Evolutionary conservation across 2,329 filamentous ascomycete species (phyloP).

Genomic region (Xylaria sp.): DNA sequence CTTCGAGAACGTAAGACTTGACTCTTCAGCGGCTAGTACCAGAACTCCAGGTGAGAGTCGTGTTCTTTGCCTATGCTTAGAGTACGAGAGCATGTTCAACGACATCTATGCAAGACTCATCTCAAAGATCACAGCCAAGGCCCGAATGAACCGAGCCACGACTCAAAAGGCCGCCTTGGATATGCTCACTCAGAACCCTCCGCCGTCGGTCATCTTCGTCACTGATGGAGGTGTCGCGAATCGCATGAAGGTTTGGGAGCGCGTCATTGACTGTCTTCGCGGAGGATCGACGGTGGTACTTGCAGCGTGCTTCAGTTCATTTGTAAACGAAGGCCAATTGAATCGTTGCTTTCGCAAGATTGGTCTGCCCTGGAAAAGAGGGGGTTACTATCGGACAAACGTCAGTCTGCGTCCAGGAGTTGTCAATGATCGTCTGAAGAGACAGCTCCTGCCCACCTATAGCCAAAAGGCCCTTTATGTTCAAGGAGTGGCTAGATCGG

Average conservation of each 20-base stretch:
- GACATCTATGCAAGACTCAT: constrained; percentile 29
- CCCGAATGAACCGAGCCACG: constrained; percentile 33
- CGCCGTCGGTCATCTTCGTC: constrained; percentile 30
- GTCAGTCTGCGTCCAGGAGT: constrained; percentile 40
- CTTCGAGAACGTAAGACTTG: constrained; percentile 23
- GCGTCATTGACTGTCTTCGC: constrained; percentile 32
- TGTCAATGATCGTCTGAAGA: constrained; percentile 33
- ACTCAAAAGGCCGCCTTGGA: constrained; percentile 32
- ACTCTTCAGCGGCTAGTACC: constrained; percentile 18
- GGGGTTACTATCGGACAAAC: constrained; percentile 34
- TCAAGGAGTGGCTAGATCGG: constrained; percentile 36
- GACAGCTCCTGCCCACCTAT: constrained; percentile 40
- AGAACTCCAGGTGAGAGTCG: constrained; percentile 19
- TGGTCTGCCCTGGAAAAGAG: constrained; percentile 45
- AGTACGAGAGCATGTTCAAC: constrained; percentile 33
- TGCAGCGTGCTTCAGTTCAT: constrained; percentile 32
- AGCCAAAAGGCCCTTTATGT: constrained; percentile 45
- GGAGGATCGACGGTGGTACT: constrained; percentile 33
- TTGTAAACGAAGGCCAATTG: constrained; percentile 39
- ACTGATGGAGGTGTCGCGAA: constrained; percentile 26
- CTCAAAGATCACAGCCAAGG: constrained; percentile 32
- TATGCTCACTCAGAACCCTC: constrained; percentile 31
- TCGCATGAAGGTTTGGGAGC: constrained; percentile 35
- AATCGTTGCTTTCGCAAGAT: constrained; percentile 43
- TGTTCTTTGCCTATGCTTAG: constrained; percentile 34